A percentile compares a stretch with the other conserved stretches of the same genome.
Conservation (phyloP, 2,329 filamentous ascomycete species). For the Tricladium varicosporioides region DNA sequence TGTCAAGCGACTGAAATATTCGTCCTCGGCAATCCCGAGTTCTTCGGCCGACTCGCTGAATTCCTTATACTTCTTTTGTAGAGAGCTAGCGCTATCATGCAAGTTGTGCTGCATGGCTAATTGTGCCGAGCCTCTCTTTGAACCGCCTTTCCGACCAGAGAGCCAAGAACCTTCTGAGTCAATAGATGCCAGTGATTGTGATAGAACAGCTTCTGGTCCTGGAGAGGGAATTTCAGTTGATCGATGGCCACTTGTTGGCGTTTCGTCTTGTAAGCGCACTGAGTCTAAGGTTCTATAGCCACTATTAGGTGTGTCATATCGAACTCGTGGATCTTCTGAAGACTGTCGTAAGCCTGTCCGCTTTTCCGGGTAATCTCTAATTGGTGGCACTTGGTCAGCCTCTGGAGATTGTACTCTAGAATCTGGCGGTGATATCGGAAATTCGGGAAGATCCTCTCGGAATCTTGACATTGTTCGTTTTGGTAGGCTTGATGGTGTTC, state of each 20-base stretch:
- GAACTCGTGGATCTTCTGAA: slow-evolving; percentile 36
- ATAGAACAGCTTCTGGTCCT: slow-evolving; percentile 53
- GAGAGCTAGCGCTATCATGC: slow-evolving; percentile 41
- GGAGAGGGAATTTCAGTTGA: slow-evolving; percentile 46
- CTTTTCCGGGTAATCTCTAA: slow-evolving; percentile 29
- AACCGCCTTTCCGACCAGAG: slow-evolving; percentile 62
- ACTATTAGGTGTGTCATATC: slow-evolving; percentile 48
- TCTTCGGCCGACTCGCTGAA: slow-evolving; percentile 64
- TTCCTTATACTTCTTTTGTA: slow-evolving; percentile 46
- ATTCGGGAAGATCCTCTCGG: slow-evolving; percentile 85
- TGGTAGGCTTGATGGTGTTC: slow-evolving; percentile 47
- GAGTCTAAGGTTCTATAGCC: slow-evolving; percentile 41
- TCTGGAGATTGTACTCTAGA: slow-evolving; percentile 80
- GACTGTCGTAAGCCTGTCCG: slow-evolving; percentile 26
- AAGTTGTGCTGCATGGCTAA: slow-evolving; percentile 37
- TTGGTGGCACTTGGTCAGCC: slow-evolving; percentile 44
- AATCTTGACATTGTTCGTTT: slow-evolving; percentile 88
- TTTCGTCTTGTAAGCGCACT: slow-evolving; percentile 39
- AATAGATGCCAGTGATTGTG: slow-evolving; percentile 87
- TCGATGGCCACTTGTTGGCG: slow-evolving; percentile 44
- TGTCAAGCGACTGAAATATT: slow-evolving; percentile 64
- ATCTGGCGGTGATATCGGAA: slow-evolving; percentile 80
- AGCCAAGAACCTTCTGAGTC: slow-evolving; percentile 97
- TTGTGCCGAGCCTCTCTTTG: slow-evolving; percentile 46
- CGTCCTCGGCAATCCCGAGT: slow-evolving; percentile 64